These are phyloP conservation scores for Arbutus unedo DNA, from an alignment of 148 eudicot genomes.

Conservation along the genomic window DNA sequence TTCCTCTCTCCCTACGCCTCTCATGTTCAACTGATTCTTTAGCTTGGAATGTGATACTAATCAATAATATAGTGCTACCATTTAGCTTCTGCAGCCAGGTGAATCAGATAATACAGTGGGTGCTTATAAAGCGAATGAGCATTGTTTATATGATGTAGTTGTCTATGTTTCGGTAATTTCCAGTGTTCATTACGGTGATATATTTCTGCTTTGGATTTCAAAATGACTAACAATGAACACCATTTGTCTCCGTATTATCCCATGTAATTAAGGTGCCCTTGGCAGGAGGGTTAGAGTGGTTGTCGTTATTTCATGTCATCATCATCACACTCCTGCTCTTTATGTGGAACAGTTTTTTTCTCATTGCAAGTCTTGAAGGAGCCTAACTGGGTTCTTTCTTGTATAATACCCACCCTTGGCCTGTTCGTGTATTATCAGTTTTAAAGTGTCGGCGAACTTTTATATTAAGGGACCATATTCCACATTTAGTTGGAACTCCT, in stretches of 20 bases:
- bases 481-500: too few relatives aligned
- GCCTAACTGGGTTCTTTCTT: too few relatives aligned
- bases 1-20: conserved; percentile 9
- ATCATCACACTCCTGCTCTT: neutral
- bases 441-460: too few relatives aligned
- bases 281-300: neutral
- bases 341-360: neutral
- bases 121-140: neutral
- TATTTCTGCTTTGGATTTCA: neutral
- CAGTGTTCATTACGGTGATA: neutral
- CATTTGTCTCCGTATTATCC: neutral
- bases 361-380: neutral
- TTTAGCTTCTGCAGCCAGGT: conserved; percentile 14
- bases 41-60: conserved; percentile 15
- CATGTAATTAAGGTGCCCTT: neutral
- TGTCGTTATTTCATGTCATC: neutral
- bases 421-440: too few relatives aligned
- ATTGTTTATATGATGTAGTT: neutral
- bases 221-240: neutral
- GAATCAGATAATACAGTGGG: conserved; percentile 5
- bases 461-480: too few relatives aligned
- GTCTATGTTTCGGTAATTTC: neutral
- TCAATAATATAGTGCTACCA: neutral
- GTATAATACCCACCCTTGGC: too few relatives aligned
- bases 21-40: conserved; percentile 1